These are phyloP conservation scores for Exophiala sideris DNA, from an alignment of 2,329 filamentous ascomycete species.

Conservation along the genomic window DNA sequence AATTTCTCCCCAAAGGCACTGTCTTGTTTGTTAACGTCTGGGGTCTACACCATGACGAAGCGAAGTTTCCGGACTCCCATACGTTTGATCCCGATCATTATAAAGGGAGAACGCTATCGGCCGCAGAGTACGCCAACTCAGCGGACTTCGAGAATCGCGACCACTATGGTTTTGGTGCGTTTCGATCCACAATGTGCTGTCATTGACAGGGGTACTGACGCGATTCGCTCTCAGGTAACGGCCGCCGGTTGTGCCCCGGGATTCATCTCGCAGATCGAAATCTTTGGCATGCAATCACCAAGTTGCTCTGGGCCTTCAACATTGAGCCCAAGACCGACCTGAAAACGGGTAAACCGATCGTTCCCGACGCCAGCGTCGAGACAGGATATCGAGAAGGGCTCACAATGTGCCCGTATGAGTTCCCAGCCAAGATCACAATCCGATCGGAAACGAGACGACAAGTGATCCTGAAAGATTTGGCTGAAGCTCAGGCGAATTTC, in stretches of 20 bases:
- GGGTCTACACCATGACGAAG: conserved; percentile 43
- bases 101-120: conserved; percentile 22
- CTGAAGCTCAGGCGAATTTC: not conserved
- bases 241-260: conserved; percentile 46
- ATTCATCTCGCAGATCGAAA: conserved; percentile 52
- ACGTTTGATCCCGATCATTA: conserved; percentile 42
- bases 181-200: not conserved
- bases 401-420: conserved; percentile 7
- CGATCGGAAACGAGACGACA: not conserved
- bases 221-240: conserved; percentile 34
- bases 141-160: conserved; percentile 37
- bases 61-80: conserved; percentile 39
- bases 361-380: conserved; percentile 14
- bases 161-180: conserved; percentile 26
- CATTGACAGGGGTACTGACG: no score
- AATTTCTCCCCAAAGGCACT: conserved; percentile 46
- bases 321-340: conserved; percentile 11
- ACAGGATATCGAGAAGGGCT: conserved; percentile 19
- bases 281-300: conserved; percentile 46
- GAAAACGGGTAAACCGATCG: conserved; percentile 13
- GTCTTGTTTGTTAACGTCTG: conserved; percentile 45
- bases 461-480: not conserved
- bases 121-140: conserved; percentile 36
- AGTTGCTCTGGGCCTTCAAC: conserved; percentile 50
- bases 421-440: conserved; percentile 7